Conservation (phyloP, 2,329 filamentous ascomycete genomes). For the Calonectria montana region DNA sequence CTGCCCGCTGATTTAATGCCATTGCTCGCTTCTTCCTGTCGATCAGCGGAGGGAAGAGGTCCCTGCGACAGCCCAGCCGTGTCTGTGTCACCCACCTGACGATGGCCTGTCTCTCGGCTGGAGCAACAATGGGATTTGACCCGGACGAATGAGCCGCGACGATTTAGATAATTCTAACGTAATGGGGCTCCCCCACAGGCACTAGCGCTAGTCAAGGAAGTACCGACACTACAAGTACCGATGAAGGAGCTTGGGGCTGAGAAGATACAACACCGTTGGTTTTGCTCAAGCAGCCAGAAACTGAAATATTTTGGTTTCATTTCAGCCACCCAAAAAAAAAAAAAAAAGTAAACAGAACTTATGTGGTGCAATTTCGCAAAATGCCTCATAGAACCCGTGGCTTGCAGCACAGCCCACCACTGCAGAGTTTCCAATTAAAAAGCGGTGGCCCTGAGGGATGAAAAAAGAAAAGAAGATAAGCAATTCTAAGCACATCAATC, state of each 20-base stretch:
- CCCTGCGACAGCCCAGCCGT: neutral
- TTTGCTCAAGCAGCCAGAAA: neutral
- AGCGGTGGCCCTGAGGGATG: neutral
- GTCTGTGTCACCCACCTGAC: neutral
- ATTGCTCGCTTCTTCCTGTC: neutral
- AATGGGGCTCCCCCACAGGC: neutral
- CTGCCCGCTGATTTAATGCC: neutral
- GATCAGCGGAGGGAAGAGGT: neutral
- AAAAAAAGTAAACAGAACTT: neutral
- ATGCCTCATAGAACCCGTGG: neutral
- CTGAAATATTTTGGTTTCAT: neutral
- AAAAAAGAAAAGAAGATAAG: neutral
- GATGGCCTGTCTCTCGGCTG: neutral
- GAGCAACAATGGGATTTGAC: neutral
- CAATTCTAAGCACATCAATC: too few species aligned
- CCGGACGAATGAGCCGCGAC: neutral
- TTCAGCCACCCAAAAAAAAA: neutral
- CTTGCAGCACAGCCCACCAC: neutral
- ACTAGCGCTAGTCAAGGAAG: neutral
- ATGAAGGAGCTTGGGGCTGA: neutral
- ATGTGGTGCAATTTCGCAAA: neutral
- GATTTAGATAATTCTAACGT: neutral
- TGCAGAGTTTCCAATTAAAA: neutral
- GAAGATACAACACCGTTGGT: neutral
- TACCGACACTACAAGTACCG: neutral